Evolutionary conservation across 1,284 basidiomycete genomes (phyloP), one percentile per base, ranked within the genome.

Genomic region (Macrocybe sp.): DNA sequence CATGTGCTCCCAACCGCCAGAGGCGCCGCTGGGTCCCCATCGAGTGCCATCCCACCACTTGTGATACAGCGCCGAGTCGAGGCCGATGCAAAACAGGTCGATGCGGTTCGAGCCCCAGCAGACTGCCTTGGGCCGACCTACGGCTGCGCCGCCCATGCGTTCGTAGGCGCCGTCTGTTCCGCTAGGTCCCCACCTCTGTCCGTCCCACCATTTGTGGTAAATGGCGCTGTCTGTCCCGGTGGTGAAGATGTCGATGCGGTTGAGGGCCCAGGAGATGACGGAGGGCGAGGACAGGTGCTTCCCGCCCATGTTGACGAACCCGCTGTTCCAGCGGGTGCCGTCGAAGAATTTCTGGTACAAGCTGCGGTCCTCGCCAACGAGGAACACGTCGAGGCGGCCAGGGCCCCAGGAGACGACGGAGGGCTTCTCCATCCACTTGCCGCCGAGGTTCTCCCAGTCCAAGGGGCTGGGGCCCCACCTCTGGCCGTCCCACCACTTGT

Each of bases 401-500:
- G n/a, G 32, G 36, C 46, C 41, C 46, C 49, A 44, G 9, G 41
- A 48, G 34, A 48, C 46, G 33, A 48, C 46, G 14, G 40, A 14
- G 14, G 49, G 48, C 14, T 50, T 50, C n/a, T 30, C 48, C 37
- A 29, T 47, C 31, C 48, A 52, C 31, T 11, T 22, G 2, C 51
- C 51, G 14, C 51, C 49, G 31, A 47, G 14, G n/a, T 44, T 46
- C 35, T 49, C 45, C 44, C 45, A 52, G 7, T 14, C 43, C 9
- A 28, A 8, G 5, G 11, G 16, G 28, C n/a, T 44, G 11, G 40
- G 12, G 6, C 32, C 45, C 51, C 49, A 50, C 11, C 14, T 1
- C 14, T 32, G 33, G 9, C 51, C 48, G 31, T 50, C 29, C 51
- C 51, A 52, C 45, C 45, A 50, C 37, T 52, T 46, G 45, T 50